Evolutionary conservation across 805 yeast genomes (phyloP).

Genomic region (Ogataea pini): DNA sequence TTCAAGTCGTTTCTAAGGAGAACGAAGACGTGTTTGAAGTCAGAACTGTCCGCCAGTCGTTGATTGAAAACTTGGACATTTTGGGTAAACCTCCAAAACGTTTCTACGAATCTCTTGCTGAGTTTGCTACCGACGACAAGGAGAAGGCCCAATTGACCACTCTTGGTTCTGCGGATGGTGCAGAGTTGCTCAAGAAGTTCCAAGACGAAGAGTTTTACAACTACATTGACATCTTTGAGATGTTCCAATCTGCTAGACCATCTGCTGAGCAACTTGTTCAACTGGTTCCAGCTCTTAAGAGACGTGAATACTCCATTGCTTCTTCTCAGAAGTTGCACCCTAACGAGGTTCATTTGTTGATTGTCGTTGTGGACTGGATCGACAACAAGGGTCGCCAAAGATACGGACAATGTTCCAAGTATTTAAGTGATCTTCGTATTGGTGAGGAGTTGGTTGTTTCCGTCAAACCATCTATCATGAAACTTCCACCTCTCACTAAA

Average conservation of each 20-base stretch:
- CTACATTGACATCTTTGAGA: conserved; percentile 77
- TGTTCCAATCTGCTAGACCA: conserved; percentile 84
- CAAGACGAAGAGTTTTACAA: conserved; percentile 82
- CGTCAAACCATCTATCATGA: conserved; percentile 97
- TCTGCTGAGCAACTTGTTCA: conserved; percentile 64
- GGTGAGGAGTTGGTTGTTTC: conserved; percentile 90
- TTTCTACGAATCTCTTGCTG: conserved; percentile 82
- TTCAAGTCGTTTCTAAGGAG: conserved; percentile 72
- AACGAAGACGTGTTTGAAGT: conserved; percentile 58
- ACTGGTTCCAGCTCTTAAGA: conserved; percentile 82
- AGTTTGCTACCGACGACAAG: conserved; percentile 65
- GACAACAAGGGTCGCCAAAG: conserved; percentile 83
- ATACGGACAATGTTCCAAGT: conserved; percentile 93
- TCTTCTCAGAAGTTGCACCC: conserved; percentile 93
- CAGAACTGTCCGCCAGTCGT: conserved; percentile 79
- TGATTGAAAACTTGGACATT: conserved; percentile 78
- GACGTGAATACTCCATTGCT: conserved; percentile 97
- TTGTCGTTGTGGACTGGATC: conserved; percentile 96
- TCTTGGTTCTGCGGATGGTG: conserved; percentile 78
- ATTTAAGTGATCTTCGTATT: conserved; percentile 70
- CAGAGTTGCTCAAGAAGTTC: conserved; percentile 76
- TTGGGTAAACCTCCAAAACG: conserved; percentile 96
- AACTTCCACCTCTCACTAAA: conserved; percentile 80
- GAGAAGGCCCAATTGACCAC: conserved; percentile 63
- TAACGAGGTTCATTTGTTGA: conserved; percentile 83